phyloP scores from a whole-genome alignment of 2,329 filamentous ascomycete species.

The Nigrospora osmanthi region DNA sequence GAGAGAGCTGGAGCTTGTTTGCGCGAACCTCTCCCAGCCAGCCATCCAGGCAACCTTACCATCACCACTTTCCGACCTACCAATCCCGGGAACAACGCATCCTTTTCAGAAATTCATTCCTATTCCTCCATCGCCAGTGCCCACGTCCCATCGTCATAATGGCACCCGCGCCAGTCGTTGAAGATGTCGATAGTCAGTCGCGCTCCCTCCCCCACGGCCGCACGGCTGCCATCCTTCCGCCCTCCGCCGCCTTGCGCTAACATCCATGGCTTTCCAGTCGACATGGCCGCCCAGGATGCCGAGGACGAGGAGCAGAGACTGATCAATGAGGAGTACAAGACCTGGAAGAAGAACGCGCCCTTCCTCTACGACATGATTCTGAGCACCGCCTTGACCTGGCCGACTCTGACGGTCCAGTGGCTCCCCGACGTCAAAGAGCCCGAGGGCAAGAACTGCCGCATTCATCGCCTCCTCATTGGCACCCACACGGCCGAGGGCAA shows the following conservation, averaged over 20 bases:
- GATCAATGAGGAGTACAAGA: constrained; percentile 99
- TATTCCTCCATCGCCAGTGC: no score
- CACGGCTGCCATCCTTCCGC: constrained; percentile 1
- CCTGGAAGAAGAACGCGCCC: constrained; percentile 99
- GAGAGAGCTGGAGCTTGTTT: no score
- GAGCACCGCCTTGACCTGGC: constrained; percentile 89
- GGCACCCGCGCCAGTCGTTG: constrained; percentile 38
- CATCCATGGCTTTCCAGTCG: constrained; percentile 28
- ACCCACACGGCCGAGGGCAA: constrained; percentile 86
- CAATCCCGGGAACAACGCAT: no score
- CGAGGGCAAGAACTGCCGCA: constrained; percentile 77
- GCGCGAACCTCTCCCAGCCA: no score
- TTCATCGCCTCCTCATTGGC: constrained; percentile 84
- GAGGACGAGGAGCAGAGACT: constrained; percentile 73
- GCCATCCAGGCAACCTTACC: no score
- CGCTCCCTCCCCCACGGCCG: background rate
- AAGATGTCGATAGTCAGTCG: constrained; percentile 41
- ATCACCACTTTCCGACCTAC: no score
- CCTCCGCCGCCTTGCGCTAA: background rate
- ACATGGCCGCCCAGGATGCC: constrained; percentile 52
- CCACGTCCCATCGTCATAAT: constrained; percentile 19
- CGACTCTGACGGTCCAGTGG: constrained; percentile 96
- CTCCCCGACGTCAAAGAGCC: constrained; percentile 88
- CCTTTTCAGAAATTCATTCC: no score
- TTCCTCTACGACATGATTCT: constrained; percentile 98